Percentiles rank a stretch among this genome's conserved stretches.
Conservation (phyloP, 352 stramenopile genomes). For the Phytophthora chlamydospora region DNA sequence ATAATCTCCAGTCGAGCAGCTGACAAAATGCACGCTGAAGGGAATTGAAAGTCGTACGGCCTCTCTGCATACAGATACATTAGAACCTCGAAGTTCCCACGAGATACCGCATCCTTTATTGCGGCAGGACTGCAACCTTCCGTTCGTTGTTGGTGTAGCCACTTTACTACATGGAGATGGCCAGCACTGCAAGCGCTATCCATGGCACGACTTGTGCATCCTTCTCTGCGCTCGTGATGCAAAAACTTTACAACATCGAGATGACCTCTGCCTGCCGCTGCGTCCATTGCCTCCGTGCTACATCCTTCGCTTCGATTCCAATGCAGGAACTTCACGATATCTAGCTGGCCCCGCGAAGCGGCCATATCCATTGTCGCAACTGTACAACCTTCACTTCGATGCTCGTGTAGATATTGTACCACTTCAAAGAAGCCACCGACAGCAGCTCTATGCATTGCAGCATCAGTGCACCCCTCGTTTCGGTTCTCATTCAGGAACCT, state of each 20-base stretch:
- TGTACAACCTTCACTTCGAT: background rate
- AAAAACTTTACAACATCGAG: conserved; percentile 24
- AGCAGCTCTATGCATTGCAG: conserved; percentile 10
- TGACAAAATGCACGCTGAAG: conserved; percentile 9
- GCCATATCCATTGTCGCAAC: background rate
- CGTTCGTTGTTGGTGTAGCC: conserved; percentile 12
- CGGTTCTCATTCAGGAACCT: conserved; percentile 15
- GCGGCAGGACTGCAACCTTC: conserved; percentile 17
- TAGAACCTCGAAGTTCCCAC: conserved; percentile 20
- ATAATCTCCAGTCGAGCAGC: conserved; percentile 17
- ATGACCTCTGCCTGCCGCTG: conserved; percentile 9
- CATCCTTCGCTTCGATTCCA: conserved; percentile 10
- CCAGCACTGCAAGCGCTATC: conserved; percentile 17
- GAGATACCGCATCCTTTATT: conserved; percentile 13
- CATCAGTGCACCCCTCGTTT: conserved; percentile 15
- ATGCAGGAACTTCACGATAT: background rate
- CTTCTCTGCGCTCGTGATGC: conserved; percentile 13
- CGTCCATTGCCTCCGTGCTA: conserved; percentile 11
- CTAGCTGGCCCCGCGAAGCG: background rate
- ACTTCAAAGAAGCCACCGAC: conserved; percentile 11
- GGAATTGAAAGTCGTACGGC: conserved; percentile 5
- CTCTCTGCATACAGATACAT: conserved; percentile 17
- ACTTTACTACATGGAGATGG: conserved; percentile 14
- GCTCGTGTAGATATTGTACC: conserved; percentile 11
- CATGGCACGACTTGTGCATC: conserved; percentile 16